Base-by-base conservation (phyloP, 345 rosid species). In the Dimocarpus longan region DNA sequence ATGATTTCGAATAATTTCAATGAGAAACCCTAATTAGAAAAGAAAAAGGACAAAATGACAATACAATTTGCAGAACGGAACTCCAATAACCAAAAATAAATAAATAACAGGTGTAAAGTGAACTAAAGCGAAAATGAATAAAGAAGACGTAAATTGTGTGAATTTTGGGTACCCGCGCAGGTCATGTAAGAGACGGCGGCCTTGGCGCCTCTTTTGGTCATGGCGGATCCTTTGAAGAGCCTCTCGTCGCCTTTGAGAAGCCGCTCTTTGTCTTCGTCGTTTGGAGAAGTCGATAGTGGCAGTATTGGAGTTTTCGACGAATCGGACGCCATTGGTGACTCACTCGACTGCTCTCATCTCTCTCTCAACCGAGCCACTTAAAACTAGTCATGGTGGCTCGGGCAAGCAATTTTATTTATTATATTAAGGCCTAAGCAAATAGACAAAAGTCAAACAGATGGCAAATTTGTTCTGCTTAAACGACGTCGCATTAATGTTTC, bases 171-270 rank as follows among this genome's bases (percentile, higher is more conserved):
- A 97, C 99, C 99, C 28, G 99, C 98, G 76, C 95, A 97, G 28
- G 93, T 28, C 99, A 97, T 94, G 91, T 97, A 97, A 64, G 93
- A 89, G 76, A 94, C 26, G 71, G 99, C 97, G 64, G 99, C 99
- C 73, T 86, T 85, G 28, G 95, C 95, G 39, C 99, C 98, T 65
- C 92, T 80, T 78, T 83, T 94, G 75, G 98, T 94, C 99, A 94
- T 92, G 86, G 98, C 85, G 82, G 98, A 93, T 86, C 98, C 99
- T 84, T 80, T 87, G 66, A 94, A 96, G 65, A 92, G 83, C 79
- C 86, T 89, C 11, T 91, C 98, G 37, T 90, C 94, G 75, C 85
- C 90, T 84, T 76, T 90, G 69, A 87, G 79, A 59, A 88, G 87
- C 78, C 80, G 62, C 78, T 86, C 93, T 79, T 85, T 88, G 66